Evolutionary conservation across 2,329 filamentous ascomycete species (phyloP), one percentile per base, ranked within the genome.

Genomic region (Atkinsonella texensis): DNA sequence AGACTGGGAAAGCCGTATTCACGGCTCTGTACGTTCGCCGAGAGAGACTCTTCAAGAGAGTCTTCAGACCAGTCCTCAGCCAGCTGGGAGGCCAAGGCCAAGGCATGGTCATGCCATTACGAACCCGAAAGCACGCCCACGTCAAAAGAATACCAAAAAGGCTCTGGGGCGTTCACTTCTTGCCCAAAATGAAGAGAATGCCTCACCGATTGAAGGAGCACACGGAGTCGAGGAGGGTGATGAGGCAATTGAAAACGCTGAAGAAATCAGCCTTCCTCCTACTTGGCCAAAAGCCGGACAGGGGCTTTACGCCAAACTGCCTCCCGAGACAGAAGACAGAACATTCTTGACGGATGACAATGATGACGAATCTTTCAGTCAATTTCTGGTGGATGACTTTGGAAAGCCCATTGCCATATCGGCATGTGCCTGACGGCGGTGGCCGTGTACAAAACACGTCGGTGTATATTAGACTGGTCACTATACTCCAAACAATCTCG

Each of bases 351-450:
- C 62, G 31, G 70, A 72, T 46, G 62, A 66, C 4, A 66, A 71
- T 20, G 70, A 72, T 39, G 68, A 69, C 46, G 68, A 71, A 46
- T 63, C 69, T 0, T 73, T 73, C 46, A 72, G 69, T 43, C 69
- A 72, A 49, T 73, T 73, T 55, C 59, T 66, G 53, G 66, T 73
- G 9, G 67, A 71, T 39, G 55, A 53, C 18, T 55, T 62, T 18
- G 68, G 69, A n/a, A 67, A 64, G 53, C 65, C 68, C 47, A 63
- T 69, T 18, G 55, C 64, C 43, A 58, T 67, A 18, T 56, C 64
- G 12, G 56, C 63, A 17, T 63, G 60, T 50, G 59, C 57, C 33
- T 65, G 41, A 60, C 33, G 8, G 2, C 13, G 33, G 8, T 35
- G 3, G 8, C 13, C 33, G 3, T 35, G 33, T 35, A 35, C 33